Evolutionary conservation across 805 yeast genomes (phyloP).

Genomic region (Gaillardinia entomophila): DNA sequence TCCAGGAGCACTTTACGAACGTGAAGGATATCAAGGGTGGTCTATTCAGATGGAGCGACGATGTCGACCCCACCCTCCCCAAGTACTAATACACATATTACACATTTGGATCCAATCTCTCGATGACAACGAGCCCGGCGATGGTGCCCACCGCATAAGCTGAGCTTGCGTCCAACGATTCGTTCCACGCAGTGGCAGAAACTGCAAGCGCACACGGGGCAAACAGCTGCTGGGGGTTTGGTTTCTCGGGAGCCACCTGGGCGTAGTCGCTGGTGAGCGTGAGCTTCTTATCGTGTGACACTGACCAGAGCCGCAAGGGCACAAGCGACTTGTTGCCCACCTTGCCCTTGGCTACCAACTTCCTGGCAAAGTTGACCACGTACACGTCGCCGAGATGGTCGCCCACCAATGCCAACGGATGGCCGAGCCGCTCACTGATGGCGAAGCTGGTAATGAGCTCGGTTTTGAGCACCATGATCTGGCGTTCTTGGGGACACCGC

Average conservation of each 20-base stretch:
- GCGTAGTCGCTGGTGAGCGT: slow-evolving; percentile 21
- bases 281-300: slow-evolving; percentile 9
- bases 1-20: slow-evolving; percentile 40
- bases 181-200: slow-evolving; percentile 55
- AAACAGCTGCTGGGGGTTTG: slow-evolving; percentile 21
- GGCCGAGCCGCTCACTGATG: slow-evolving; percentile 26
- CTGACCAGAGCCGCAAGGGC: slow-evolving; percentile 35
- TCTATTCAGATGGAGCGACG: slow-evolving; percentile 56
- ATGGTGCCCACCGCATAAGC: slow-evolving; percentile 49
- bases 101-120: slow-evolving; percentile 24
- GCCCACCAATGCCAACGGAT: slow-evolving; percentile 31
- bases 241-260: slow-evolving; percentile 22
- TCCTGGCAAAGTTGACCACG: slow-evolving; percentile 33
- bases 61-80: slow-evolving; percentile 58
- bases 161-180: slow-evolving; percentile 34
- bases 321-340: slow-evolving; percentile 31
- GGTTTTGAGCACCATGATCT: slow-evolving; percentile 21
- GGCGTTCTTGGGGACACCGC: slow-evolving; percentile 30
- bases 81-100: slow-evolving; percentile 38
- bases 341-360: slow-evolving; percentile 28
- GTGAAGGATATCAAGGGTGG: slow-evolving; percentile 80
- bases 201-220: slow-evolving; percentile 48
- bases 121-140: slow-evolving; percentile 46
- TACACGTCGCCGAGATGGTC: slow-evolving; percentile 31
- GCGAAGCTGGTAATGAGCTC: slow-evolving; percentile 26